These are phyloP conservation scores for Ricinus communis DNA, from an alignment of 345 rosid species.

Conservation along the genomic window DNA sequence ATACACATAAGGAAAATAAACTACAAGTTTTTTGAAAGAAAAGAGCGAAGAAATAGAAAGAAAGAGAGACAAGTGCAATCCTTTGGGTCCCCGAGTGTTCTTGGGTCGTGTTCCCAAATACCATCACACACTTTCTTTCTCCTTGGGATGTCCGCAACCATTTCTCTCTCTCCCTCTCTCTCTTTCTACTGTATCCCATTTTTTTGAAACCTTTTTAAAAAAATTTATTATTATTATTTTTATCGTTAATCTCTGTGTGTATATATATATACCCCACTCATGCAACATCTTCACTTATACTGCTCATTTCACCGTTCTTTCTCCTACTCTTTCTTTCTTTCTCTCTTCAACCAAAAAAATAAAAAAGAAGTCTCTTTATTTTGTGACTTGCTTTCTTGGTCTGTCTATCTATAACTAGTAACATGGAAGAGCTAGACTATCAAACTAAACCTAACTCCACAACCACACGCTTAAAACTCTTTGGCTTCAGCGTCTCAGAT, in stretches of 20 bases:
- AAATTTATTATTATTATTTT: slow-evolving; percentile 19
- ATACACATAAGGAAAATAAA: too few species aligned
- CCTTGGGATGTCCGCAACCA: slow-evolving; percentile 64
- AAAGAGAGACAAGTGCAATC: slow-evolving; percentile 28
- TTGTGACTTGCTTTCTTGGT: too few species aligned
- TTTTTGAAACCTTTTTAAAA: background rate
- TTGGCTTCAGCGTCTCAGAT: slow-evolving; percentile 77
- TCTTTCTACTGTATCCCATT: slow-evolving; percentile 1
- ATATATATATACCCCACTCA: slow-evolving; percentile 41
- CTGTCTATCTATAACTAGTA: background rate
- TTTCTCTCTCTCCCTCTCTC: slow-evolving; percentile 16
- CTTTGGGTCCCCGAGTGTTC: slow-evolving; percentile 44
- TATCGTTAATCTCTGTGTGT: slow-evolving; percentile 20
- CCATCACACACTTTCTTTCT: slow-evolving; percentile 28
- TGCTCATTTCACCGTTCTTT: background rate
- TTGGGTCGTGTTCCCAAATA: slow-evolving; percentile 47
- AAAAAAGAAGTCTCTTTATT: too few species aligned
- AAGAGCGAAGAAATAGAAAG: background rate
- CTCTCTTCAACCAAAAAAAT: background rate
- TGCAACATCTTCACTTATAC: slow-evolving; percentile 30
- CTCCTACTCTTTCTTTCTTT: slow-evolving; percentile 15
- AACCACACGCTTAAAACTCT: slow-evolving; percentile 71
- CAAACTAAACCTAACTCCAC: slow-evolving; percentile 32
- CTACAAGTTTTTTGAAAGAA: background rate
- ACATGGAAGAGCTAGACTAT: slow-evolving; percentile 54